Evolutionary conservation across 2,329 filamentous ascomycete species (phyloP).

Genomic region (Trichophyton verrucosum): DNA sequence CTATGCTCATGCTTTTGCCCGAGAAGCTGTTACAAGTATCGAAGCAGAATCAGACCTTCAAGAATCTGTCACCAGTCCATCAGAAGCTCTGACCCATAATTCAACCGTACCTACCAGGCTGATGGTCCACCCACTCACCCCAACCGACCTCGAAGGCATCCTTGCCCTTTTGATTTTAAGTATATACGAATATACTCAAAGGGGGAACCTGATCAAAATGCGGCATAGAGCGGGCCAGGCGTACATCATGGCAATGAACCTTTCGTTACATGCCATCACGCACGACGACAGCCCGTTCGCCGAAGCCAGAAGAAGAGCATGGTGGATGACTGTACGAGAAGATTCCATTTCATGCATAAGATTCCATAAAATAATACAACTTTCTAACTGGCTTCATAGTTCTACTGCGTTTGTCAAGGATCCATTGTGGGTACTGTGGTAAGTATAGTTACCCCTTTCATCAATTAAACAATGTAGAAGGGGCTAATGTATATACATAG

Average conservation of each 20-base stretch:
- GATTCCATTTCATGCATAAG: neutral
- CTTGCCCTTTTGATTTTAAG: conserved; percentile 33
- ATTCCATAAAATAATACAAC: neutral
- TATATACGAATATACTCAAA: conserved; percentile 35
- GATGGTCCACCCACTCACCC: conserved; percentile 28
- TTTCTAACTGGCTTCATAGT: conserved; percentile 19
- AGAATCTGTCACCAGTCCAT: conserved; percentile 29
- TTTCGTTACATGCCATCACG: conserved; percentile 28
- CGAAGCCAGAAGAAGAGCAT: conserved; percentile 33
- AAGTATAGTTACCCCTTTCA: conserved; percentile 11
- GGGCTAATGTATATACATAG: conserved; percentile 15
- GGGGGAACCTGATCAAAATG: conserved; percentile 37
- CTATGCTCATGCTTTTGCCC: conserved; percentile 30
- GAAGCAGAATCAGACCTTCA: conserved; percentile 34
- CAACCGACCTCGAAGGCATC: conserved; percentile 31
- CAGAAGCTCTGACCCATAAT: conserved; percentile 27
- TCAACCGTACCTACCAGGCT: conserved; percentile 23
- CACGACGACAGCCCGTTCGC: conserved; percentile 26
- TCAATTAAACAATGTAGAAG: neutral
- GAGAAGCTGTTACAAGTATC: conserved; percentile 27
- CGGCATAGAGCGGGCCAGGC: conserved; percentile 34
- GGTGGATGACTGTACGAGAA: conserved; percentile 36
- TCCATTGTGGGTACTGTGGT: conserved; percentile 35
- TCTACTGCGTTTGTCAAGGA: conserved; percentile 34
- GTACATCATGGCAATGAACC: conserved; percentile 32